These are phyloP conservation scores for grape (Vitis vinifera) DNA, from an alignment of 164 flowering plant species.

Conservation along the genomic window DNA sequence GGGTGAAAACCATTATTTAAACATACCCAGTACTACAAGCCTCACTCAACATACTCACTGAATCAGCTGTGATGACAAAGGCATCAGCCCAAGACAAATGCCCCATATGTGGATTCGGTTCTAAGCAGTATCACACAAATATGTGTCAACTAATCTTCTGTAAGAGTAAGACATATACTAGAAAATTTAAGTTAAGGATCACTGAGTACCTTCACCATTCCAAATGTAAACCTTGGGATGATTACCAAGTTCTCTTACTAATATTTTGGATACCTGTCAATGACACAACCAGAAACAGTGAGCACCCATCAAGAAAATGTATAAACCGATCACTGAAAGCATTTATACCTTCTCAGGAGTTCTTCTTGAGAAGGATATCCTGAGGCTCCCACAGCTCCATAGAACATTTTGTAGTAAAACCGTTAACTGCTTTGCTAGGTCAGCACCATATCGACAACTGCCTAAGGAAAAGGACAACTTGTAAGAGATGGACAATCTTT, in stretches of 20 bases:
- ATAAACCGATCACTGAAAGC: background rate
- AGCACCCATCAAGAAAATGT: background rate
- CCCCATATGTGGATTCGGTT: conserved; percentile 85
- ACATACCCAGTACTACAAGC: conserved; percentile 91
- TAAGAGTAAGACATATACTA: background rate
- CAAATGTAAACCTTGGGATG: conserved; percentile 76
- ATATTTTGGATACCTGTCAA: conserved; percentile 51
- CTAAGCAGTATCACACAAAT: conserved; percentile 27
- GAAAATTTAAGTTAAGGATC: background rate
- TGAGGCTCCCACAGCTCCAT: conserved; percentile 72
- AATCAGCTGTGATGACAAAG: conserved; percentile 86
- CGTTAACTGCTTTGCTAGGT: conserved; percentile 65
- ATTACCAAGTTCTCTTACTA: conserved; percentile 44
- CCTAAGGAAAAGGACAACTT: conserved; percentile 31
- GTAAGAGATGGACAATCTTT: background rate
- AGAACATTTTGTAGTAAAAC: conserved; percentile 56
- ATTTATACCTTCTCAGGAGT: conserved; percentile 66
- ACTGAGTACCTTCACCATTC: conserved; percentile 70
- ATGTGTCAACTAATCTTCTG: background rate
- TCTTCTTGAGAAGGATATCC: conserved; percentile 82
- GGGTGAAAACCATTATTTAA: background rate
- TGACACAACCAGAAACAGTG: conserved; percentile 3
- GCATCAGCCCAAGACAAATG: conserved; percentile 92
- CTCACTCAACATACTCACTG: conserved; percentile 92
- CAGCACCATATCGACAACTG: conserved; percentile 71